Evolutionary conservation across 1,139 yeast genomes (phyloP).

Genomic region (Lodderomyces margitis): DNA sequence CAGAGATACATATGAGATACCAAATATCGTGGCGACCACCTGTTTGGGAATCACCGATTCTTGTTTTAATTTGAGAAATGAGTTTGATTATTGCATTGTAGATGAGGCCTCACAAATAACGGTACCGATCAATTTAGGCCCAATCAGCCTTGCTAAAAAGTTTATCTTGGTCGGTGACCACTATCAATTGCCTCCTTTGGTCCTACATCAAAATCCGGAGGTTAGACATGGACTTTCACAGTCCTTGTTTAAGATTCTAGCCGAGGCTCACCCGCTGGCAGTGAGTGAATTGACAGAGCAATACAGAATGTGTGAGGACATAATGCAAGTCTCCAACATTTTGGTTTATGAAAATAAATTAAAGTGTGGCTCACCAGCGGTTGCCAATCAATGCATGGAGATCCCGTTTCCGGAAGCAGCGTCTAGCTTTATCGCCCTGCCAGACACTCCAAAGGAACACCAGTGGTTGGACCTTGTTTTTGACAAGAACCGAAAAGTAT

Average conservation of each 20-base stretch:
- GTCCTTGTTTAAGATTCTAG: constrained; percentile 72
- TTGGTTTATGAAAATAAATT: constrained; percentile 74
- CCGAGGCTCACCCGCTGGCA: constrained; percentile 68
- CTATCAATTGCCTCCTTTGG: constrained; percentile 84
- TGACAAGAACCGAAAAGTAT: constrained; percentile 47
- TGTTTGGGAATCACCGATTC: constrained; percentile 76
- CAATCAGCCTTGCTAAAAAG: constrained; percentile 70
- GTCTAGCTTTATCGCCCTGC: constrained; percentile 2
- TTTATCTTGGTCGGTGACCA: constrained; percentile 95
- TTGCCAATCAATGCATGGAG: constrained; percentile 54
- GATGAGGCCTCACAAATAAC: constrained; percentile 98
- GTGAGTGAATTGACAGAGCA: constrained; percentile 77
- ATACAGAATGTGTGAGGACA: constrained; percentile 89
- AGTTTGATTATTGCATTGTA: constrained; percentile 87
- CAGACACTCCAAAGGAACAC: constrained; percentile 12
- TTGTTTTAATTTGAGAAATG: constrained; percentile 51
- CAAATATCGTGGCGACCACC: constrained; percentile 84
- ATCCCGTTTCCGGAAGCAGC: constrained; percentile 41
- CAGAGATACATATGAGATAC: constrained; percentile 44
- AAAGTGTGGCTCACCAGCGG: constrained; percentile 67
- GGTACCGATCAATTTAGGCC: constrained; percentile 87
- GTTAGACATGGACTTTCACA: constrained; percentile 64
- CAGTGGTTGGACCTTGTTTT: constrained; percentile 35
- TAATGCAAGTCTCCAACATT: constrained; percentile 78
- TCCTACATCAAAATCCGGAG: constrained; percentile 57